Evolutionary conservation across 495 filamentous ascomycete species (phyloP).

Genomic region (Pseudoneurospora amorphoporcata): DNA sequence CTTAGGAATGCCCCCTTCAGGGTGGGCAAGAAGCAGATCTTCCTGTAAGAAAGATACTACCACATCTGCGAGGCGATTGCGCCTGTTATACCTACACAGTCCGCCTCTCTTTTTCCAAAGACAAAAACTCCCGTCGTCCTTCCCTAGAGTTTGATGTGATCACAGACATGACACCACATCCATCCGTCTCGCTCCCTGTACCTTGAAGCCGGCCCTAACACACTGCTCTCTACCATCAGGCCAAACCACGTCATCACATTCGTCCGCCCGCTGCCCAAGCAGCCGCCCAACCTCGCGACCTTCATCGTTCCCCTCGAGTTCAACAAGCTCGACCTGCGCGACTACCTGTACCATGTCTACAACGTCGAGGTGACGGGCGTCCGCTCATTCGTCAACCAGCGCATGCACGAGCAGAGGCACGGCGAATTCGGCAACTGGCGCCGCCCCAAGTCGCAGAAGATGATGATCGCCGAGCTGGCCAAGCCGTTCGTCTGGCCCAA

Average conservation of each 20-base stretch:
- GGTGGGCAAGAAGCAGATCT: constrained; percentile 52
- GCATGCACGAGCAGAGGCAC: constrained; percentile 43
- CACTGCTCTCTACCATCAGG: constrained; percentile 30
- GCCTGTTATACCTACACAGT: not conserved
- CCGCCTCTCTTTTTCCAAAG: not conserved
- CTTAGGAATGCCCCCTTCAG: constrained; percentile 11
- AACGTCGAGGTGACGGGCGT: constrained; percentile 54
- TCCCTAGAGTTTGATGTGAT: not conserved
- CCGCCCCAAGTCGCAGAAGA: constrained; percentile 64
- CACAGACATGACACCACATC: not conserved
- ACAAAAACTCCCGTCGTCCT: not conserved
- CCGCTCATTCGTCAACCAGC: constrained; percentile 69
- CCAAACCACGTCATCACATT: constrained; percentile 71
- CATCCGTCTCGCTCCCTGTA: not conserved
- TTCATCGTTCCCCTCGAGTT: constrained; percentile 80
- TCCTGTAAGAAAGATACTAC: constrained; percentile 43
- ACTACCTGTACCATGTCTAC: constrained; percentile 77
- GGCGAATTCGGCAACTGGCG: constrained; percentile 31
- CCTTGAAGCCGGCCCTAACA: not conserved
- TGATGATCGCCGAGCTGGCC: constrained; percentile 80
- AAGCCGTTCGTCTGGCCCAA: constrained; percentile 79
- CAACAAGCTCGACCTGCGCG: constrained; percentile 84
- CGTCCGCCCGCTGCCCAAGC: constrained; percentile 53
- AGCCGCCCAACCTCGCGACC: constrained; percentile 65
- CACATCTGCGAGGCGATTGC: not conserved